These are phyloP conservation scores for Fraxinus sp. DNA, from an alignment of 305 asterid species.

Conservation along the genomic window DNA sequence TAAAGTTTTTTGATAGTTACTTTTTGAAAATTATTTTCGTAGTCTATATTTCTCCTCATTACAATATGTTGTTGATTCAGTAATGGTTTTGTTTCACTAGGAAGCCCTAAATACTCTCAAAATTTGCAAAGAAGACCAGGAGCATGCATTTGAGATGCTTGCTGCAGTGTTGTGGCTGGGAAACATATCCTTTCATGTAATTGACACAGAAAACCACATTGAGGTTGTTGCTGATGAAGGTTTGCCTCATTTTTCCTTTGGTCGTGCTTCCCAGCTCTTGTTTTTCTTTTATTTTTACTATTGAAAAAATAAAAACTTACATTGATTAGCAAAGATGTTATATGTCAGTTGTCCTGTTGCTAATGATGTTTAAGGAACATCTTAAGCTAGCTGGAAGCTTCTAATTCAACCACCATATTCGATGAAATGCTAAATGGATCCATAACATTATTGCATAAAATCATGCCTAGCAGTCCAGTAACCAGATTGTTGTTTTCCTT, in stretches of 20 bases:
- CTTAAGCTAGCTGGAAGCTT: neutral
- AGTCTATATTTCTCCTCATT: slow-evolving; percentile 16
- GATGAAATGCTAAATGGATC: neutral
- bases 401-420: neutral
- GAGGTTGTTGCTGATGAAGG: slow-evolving; percentile 93
- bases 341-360: neutral
- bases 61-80: slow-evolving; percentile 27
- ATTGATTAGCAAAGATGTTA: neutral
- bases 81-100: slow-evolving; percentile 45
- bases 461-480: neutral
- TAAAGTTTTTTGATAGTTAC: slow-evolving; percentile 9
- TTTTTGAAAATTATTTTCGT: slow-evolving; percentile 8
- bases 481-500: slow-evolving; percentile 4
- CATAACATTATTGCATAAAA: neutral
- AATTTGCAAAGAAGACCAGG: slow-evolving; percentile 77
- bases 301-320: neutral
- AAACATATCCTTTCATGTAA: slow-evolving; percentile 74
- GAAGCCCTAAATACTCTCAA: slow-evolving; percentile 58
- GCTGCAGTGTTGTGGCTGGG: slow-evolving; percentile 98
- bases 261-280: slow-evolving; percentile 14
- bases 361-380: neutral
- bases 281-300: slow-evolving; percentile 9
- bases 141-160: slow-evolving; percentile 75
- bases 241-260: slow-evolving; percentile 32
- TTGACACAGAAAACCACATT: slow-evolving; percentile 67